Conservation (phyloP, 768 basidiomycete species). For the Termitomyces sp. region DNA sequence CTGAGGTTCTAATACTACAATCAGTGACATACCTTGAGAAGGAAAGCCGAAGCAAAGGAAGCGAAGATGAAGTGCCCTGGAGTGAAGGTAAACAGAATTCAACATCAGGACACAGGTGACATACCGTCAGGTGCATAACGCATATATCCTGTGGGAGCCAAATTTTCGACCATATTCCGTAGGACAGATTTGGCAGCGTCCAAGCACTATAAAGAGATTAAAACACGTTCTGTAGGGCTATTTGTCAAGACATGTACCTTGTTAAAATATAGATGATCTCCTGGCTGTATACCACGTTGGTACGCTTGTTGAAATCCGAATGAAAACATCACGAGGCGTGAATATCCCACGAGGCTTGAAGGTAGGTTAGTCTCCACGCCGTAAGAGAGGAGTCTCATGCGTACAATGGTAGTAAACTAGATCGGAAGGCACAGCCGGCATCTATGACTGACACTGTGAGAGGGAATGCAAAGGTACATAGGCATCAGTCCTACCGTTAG, state of each 20-base stretch:
- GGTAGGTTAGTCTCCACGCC: conserved; percentile 4
- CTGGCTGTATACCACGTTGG: conserved; percentile 59
- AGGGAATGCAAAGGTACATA: background rate
- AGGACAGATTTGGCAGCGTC: conserved; percentile 68
- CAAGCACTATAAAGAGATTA: conserved; percentile 47
- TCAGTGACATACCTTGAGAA: conserved; percentile 58
- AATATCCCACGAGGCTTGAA: conserved; percentile 67
- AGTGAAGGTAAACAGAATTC: background rate
- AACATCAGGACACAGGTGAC: conserved; percentile 8
- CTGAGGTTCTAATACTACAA: background rate
- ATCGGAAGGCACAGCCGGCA: conserved; percentile 55
- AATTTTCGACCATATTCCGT: conserved; percentile 56
- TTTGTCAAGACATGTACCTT: conserved; percentile 40
- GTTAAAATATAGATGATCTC: conserved; percentile 63
- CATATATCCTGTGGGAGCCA: conserved; percentile 74
- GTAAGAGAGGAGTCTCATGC: conserved; percentile 18
- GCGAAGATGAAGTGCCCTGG: conserved; percentile 75
- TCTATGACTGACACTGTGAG: conserved; percentile 35
- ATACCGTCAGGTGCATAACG: conserved; percentile 75
- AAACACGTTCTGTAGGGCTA: background rate
- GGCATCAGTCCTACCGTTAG: conserved; percentile 37
- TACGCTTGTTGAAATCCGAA: conserved; percentile 85
- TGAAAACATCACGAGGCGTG: conserved; percentile 81
- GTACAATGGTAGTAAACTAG: conserved; percentile 70
- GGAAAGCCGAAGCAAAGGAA: conserved; percentile 78